Conservation (phyloP, 2,329 filamentous ascomycete genomes). For the Colletotrichum kahawae region DNA sequence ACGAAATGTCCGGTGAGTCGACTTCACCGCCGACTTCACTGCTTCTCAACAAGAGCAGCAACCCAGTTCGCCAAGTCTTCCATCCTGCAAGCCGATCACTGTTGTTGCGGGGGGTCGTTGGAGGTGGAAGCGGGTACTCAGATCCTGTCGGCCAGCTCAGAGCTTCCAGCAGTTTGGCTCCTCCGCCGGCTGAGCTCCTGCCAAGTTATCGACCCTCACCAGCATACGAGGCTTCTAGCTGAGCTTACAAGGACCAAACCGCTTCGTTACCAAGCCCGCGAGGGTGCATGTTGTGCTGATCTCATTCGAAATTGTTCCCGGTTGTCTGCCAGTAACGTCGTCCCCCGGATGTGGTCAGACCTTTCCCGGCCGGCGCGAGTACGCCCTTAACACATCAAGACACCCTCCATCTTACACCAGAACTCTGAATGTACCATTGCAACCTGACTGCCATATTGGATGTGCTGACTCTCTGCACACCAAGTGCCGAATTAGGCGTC, state of each 20-base stretch:
- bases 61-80: not conserved
- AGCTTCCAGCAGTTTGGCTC: not conserved
- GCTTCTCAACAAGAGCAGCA: not conserved
- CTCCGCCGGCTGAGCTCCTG: not conserved
- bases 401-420: not conserved
- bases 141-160: not conserved
- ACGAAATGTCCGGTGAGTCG: not conserved
- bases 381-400: not conserved
- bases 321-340: not conserved
- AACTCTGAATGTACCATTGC: not conserved
- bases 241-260: not conserved
- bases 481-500: constrained; percentile 3
- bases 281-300: not conserved
- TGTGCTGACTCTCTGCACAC: constrained; percentile 6
- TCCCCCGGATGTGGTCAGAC: not conserved
- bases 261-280: not conserved
- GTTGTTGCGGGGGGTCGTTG: not conserved
- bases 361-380: not conserved
- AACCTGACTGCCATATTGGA: not conserved
- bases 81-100: not conserved
- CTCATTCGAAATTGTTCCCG: not conserved
- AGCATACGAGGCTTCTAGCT: not conserved
- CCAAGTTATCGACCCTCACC: not conserved
- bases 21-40: constrained; percentile 3
- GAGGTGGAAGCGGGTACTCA: not conserved